Percentiles rank a stretch among this genome's conserved stretches.
Conservation (phyloP, 2,329 filamentous ascomycete genomes). For the Paraconiothyrium brasiliense region DNA sequence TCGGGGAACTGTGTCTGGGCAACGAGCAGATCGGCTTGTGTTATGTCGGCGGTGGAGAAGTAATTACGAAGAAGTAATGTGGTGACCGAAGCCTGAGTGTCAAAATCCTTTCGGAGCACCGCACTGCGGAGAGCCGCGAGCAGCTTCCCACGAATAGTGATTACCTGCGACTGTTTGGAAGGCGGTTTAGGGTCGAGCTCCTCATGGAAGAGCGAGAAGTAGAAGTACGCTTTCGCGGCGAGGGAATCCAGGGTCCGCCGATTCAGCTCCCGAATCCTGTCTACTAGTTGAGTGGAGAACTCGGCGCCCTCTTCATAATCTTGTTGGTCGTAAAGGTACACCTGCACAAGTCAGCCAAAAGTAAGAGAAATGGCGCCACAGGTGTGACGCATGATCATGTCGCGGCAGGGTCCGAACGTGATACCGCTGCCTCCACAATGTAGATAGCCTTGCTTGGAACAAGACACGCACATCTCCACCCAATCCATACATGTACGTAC, state of each 20-base stretch:
- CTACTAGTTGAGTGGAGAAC: constrained; percentile 84
- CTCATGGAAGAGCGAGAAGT: constrained; percentile 95
- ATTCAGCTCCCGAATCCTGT: constrained; percentile 88
- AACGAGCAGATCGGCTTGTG: constrained; percentile 93
- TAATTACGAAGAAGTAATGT: constrained; percentile 96
- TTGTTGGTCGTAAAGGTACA: constrained; percentile 87
- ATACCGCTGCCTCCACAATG: no score
- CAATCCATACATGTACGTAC: constrained; percentile 28
- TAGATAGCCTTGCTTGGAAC: not conserved
- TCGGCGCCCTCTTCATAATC: constrained; percentile 80
- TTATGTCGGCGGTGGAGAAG: constrained; percentile 93
- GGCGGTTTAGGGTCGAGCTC: constrained; percentile 86
- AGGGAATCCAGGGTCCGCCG: constrained; percentile 93
- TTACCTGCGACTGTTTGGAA: constrained; percentile 86
- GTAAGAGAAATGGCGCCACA: not conserved
- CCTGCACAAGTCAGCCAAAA: constrained; percentile 62
- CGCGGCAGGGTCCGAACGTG: not conserved
- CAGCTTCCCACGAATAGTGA: constrained; percentile 84
- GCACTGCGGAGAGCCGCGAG: constrained; percentile 90
- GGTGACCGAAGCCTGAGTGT: constrained; percentile 96
- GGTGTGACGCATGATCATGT: not conserved
- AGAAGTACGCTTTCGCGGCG: constrained; percentile 96
- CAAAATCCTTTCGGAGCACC: constrained; percentile 95
- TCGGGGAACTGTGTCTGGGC: constrained; percentile 95
- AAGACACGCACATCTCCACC: not conserved